phyloP scores from a whole-genome alignment of 2,329 filamentous ascomycete species.

The Fusarium albosuccineum region DNA sequence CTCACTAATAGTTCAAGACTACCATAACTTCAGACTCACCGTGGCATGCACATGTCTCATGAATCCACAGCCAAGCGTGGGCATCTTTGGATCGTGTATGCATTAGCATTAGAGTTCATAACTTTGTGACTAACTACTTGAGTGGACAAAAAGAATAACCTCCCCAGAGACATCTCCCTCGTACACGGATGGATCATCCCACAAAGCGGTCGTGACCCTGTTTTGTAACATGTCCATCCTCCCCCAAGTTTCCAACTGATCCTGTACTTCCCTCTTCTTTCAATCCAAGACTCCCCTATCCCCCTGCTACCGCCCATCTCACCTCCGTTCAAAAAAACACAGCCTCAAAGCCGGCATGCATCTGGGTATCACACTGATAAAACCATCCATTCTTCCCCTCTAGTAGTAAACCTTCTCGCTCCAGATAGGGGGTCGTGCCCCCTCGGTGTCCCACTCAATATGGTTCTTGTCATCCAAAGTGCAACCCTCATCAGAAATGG shows the following conservation, averaged over 20 bases:
- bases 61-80: neutral
- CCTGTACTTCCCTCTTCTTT: neutral
- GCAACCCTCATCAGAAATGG: constrained; percentile 80
- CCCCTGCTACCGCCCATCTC: neutral
- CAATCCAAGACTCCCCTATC: constrained; percentile 7
- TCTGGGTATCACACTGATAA: constrained; percentile 45
- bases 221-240: constrained; percentile 12
- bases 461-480: constrained; percentile 74
- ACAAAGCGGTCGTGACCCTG: neutral
- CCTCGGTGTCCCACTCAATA: constrained; percentile 57
- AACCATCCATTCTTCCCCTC: constrained; percentile 21
- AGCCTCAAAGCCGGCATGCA: constrained; percentile 40
- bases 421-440: constrained; percentile 59
- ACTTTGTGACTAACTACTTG: constrained; percentile 20
- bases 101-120: constrained; percentile 37
- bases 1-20: too few relatives aligned
- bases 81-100: constrained; percentile 18
- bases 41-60: too few relatives aligned
- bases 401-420: constrained; percentile 61
- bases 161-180: constrained; percentile 2
- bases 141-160: constrained; percentile 10
- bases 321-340: constrained; percentile 28
- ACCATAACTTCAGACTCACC: too few relatives aligned
- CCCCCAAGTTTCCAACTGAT: neutral
- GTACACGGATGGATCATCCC: neutral